A percentile compares a stretch with the other conserved stretches of the same genome.
Conservation (phyloP, 331 rosid genomes). For the Acacia pycnantha region DNA sequence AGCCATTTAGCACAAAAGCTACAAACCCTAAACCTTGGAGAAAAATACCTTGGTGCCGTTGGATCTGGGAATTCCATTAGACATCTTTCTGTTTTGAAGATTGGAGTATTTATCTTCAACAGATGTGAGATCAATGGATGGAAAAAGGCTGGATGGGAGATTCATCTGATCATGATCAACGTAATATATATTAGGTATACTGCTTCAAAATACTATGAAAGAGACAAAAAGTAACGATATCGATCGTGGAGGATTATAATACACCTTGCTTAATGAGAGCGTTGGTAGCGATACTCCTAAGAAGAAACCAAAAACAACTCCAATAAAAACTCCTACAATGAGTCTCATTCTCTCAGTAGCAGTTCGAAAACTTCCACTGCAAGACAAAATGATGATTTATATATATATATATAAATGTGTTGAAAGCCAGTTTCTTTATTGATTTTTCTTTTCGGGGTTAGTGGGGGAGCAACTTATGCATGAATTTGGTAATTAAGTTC, state of each 20-base stretch:
- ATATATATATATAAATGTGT: not conserved
- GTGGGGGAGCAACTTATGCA: not conserved
- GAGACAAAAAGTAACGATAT: constrained; percentile 4
- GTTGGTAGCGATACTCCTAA: constrained; percentile 79
- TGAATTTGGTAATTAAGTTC: not conserved
- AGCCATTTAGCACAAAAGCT: too few species aligned
- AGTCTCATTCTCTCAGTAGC: constrained; percentile 65
- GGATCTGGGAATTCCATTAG: constrained; percentile 17
- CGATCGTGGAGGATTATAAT: not conserved
- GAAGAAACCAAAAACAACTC: constrained; percentile 68
- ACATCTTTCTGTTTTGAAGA: constrained; percentile 44
- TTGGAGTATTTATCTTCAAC: constrained; percentile 72
- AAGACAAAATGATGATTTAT: constrained; percentile 7
- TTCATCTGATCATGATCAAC: constrained; percentile 49
- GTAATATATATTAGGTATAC: not conserved
- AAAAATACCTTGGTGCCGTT: constrained; percentile 53
- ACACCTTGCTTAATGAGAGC: constrained; percentile 66
- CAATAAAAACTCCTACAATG: constrained; percentile 48
- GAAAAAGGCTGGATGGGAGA: constrained; percentile 71
- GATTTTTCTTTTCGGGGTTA: too few species aligned
- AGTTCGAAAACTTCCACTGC: constrained; percentile 58
- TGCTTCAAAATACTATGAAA: constrained; percentile 7
- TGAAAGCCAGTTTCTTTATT: not conserved
- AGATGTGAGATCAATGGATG: constrained; percentile 72
- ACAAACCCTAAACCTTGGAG: too few species aligned